phyloP scores from a whole-genome alignment of 2,329 filamentous ascomycete genomes.

The Aspergillus sp. region DNA sequence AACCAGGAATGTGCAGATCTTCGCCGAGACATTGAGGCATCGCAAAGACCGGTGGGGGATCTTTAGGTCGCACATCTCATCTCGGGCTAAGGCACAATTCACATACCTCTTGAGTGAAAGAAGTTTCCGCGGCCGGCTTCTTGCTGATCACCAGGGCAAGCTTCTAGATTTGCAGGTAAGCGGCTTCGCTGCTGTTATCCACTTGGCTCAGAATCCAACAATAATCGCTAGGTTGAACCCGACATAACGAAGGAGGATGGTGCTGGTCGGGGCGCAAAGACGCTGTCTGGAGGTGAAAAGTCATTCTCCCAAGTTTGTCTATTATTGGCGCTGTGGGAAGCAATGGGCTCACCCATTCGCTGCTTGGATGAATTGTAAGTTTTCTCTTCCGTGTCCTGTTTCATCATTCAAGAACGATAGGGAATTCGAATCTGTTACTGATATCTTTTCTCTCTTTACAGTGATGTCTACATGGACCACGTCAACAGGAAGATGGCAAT shows the following conservation, averaged over 20 bases:
- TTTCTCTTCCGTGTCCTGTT: not conserved
- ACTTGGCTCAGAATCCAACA: slow-evolving; percentile 4
- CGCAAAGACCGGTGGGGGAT: slow-evolving; percentile 69
- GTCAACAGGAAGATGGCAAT: slow-evolving; percentile 92
- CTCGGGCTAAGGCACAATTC: slow-evolving; percentile 79
- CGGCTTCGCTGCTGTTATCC: not conserved
- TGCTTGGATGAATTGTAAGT: slow-evolving; percentile 86
- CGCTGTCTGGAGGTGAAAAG: slow-evolving; percentile 91
- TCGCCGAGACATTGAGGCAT: slow-evolving; percentile 56
- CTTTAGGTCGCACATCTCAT: slow-evolving; percentile 79
- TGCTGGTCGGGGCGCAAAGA: slow-evolving; percentile 76
- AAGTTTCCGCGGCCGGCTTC: slow-evolving; percentile 74
- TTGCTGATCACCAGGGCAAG: slow-evolving; percentile 68
- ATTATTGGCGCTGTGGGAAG: slow-evolving; percentile 89
- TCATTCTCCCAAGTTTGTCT: slow-evolving; percentile 96
- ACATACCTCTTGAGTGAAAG: slow-evolving; percentile 82
- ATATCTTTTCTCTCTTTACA: slow-evolving; percentile 15
- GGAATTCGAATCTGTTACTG: slow-evolving; percentile 9
- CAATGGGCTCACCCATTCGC: slow-evolving; percentile 90
- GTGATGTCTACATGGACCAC: slow-evolving; percentile 97
- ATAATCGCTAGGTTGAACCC: slow-evolving; percentile 49
- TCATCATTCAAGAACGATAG: too few relatives aligned
- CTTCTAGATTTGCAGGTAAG: slow-evolving; percentile 67
- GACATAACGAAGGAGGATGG: slow-evolving; percentile 59
- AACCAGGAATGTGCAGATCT: slow-evolving; percentile 30